Evolutionary conservation across 257 asterid species (phyloP).

Genomic region (Schizonepeta tenuifolia): DNA sequence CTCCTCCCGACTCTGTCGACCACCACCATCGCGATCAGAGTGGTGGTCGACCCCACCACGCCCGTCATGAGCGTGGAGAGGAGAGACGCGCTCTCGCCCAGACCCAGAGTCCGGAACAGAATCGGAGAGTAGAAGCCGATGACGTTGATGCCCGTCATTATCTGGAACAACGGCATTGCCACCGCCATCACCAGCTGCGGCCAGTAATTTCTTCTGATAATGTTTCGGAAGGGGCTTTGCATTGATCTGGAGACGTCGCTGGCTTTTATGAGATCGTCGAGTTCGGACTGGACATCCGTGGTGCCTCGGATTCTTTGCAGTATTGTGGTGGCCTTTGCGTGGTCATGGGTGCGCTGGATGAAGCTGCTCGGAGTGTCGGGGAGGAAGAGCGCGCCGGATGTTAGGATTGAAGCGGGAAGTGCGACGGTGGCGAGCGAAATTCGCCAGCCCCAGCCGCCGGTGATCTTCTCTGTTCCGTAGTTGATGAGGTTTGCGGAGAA

Average conservation of each 20-base stretch:
- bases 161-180: conserved; percentile 63
- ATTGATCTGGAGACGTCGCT: conserved; percentile 38
- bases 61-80: conserved; percentile 37
- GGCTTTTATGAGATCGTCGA: conserved; percentile 58
- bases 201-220: conserved; percentile 40
- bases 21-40: conserved; percentile 31
- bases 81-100: conserved; percentile 54
- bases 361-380: conserved; percentile 69
- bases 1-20: conserved; percentile 51
- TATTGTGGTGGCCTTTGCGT: conserved; percentile 39
- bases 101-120: conserved; percentile 57
- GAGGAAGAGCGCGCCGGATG: conserved; percentile 40
- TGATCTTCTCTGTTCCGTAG: conserved; percentile 47
- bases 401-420: conserved; percentile 26
- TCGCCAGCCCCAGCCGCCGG: conserved; percentile 76
- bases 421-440: conserved; percentile 43
- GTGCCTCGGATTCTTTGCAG: conserved; percentile 56
- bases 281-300: conserved; percentile 47
- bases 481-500: conserved; percentile 52
- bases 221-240: conserved; percentile 42
- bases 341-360: conserved; percentile 41
- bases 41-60: conserved; percentile 28
- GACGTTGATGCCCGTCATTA: conserved; percentile 64
- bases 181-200: conserved; percentile 68
- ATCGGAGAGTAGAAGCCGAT: conserved; percentile 66